Evolutionary conservation across 2,329 filamentous ascomycete species (phyloP), one percentile per base, ranked within the genome.

Genomic region (Tolypocladium nubicola): DNA sequence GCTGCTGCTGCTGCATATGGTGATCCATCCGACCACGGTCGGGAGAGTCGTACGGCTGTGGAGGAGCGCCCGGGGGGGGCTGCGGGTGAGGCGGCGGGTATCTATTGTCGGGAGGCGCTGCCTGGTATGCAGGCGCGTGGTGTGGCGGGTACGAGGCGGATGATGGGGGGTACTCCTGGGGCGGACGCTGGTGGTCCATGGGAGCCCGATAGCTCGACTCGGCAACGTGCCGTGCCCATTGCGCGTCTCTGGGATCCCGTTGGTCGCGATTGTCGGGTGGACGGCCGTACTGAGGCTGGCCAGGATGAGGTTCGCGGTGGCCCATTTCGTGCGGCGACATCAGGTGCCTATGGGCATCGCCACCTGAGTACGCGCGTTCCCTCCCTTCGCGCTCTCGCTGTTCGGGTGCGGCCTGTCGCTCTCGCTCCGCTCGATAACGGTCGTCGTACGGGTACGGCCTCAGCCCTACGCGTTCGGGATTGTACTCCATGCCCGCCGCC

Each of bases 391-490:
- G 67, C 53, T 78, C 75, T 9, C 75, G 68, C 49, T 73, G 67
- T 43, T 79, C 76, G 55, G 70, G 68, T 50, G 78, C 78, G 57
- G 73, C 69, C 56, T 75, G 71, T 35, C 76, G 71, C 53, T 81
- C 79, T 50, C 75, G 72, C 56, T 80, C 79, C 16, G 73, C 68
- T 57, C 78, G 73, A 57, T 76, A 83, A 49, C 79, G 77, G 23
- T 83, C 80, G 57, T 85, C 81, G 61, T 79, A 82, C 2, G 68
- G 66, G 55, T 70, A 70, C 4, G 71, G 67, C 53, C 79, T 76
- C 16, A 76, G 63, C 2, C 73, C 70, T 14, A 73, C 71, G 55
- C 78, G 74, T 52, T 84, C 81, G 0, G 75, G 74, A 59, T 80
- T 80, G 64, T 83, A 83, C 56, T 83, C 81, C 53, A 72, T 62